Base-by-base conservation (phyloP, 371 early-diverging fungal species). In the Actinomortierella ambigua region DNA sequence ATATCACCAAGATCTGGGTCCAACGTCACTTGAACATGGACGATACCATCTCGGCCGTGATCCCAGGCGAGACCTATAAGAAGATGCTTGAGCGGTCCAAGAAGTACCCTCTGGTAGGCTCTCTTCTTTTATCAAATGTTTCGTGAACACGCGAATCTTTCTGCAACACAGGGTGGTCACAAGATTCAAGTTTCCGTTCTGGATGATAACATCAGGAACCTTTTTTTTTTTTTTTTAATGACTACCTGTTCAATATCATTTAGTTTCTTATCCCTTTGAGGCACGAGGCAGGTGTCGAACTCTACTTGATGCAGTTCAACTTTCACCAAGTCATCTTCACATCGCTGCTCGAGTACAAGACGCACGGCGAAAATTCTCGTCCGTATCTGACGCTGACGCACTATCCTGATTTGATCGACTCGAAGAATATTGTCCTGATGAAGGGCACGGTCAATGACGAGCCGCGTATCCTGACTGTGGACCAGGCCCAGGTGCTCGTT, bases 211-310 rank as follows among this genome's bases (percentile, higher is more conserved):
- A 18, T 49, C 23, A 49, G 23, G 24, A 49, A 22, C 26, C 42
- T 39, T 9, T 39, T 24, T 22, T 24, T 7, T 29, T 17, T 39
- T 23, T 50, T 13, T 8, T 22, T 55, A 49, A 27, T 18, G 13
- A 1, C 11, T 6, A 42, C 7, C 28, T 42, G 7, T 50, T 1
- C 29, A 11, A n/a, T n/a, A n/a, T n/a, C n/a, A 17, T 44, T 3
- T 78, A 92, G 91, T 97, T 97, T 79, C 70, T 96, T 26, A 77
- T 97, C 9, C 96, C 97, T 26, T 76, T 96, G 65, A 93, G 95
- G 23, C 84, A 93, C 9, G 85, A 87, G 43, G 78, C 84, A 23
- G 98, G 96, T 17, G 85, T 92, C 44, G 98, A 97, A 66, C 91
- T 96, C 75, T 94, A 88, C 68, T 77, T 93, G 43, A 61, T 95